phyloP scores from a whole-genome alignment of 805 yeast genomes.

The Kodamaea fukazawae region DNA sequence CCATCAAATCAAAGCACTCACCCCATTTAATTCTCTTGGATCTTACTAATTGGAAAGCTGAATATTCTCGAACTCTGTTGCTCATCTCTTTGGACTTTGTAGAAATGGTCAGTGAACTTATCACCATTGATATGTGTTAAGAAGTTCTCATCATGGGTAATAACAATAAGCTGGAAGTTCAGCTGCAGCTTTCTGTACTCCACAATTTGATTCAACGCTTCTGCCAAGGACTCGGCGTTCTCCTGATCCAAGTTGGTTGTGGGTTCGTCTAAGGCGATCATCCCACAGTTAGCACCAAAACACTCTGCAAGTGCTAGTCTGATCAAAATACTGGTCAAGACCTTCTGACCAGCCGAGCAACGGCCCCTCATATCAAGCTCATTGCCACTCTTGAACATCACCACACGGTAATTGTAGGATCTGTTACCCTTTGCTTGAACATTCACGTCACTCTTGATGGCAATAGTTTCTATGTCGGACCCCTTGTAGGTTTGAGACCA shows the following conservation, averaged over 20 bases:
- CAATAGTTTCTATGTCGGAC: slow-evolving; percentile 88
- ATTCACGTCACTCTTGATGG: slow-evolving; percentile 77
- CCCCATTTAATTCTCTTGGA: slow-evolving; percentile 27
- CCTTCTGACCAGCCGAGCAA: slow-evolving; percentile 97
- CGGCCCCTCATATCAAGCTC: slow-evolving; percentile 98
- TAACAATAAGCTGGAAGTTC: slow-evolving; percentile 91
- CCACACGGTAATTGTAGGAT: slow-evolving; percentile 88
- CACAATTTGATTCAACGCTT: slow-evolving; percentile 71
- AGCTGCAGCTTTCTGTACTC: slow-evolving; percentile 70
- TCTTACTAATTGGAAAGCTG: slow-evolving; percentile 40
- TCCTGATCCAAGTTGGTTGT: slow-evolving; percentile 92
- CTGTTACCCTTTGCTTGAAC: slow-evolving; percentile 50
- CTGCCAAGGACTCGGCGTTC: slow-evolving; percentile 84
- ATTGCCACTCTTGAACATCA: slow-evolving; percentile 87
- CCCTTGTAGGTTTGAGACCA: slow-evolving; percentile 96
- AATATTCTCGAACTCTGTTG: slow-evolving; percentile 76
- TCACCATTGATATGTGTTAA: slow-evolving; percentile 81
- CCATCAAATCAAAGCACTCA: too few relatives aligned
- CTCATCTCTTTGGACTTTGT: slow-evolving; percentile 74
- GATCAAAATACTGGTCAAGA: slow-evolving; percentile 86
- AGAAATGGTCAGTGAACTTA: slow-evolving; percentile 83
- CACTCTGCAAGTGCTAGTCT: slow-evolving; percentile 92
- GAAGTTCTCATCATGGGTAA: slow-evolving; percentile 95
- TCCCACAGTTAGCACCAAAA: slow-evolving; percentile 92
- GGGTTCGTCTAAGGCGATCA: slow-evolving; percentile 96